These are phyloP conservation scores for Harrya chromipes DNA, from an alignment of 768 basidiomycete genomes.

Conservation along the genomic window DNA sequence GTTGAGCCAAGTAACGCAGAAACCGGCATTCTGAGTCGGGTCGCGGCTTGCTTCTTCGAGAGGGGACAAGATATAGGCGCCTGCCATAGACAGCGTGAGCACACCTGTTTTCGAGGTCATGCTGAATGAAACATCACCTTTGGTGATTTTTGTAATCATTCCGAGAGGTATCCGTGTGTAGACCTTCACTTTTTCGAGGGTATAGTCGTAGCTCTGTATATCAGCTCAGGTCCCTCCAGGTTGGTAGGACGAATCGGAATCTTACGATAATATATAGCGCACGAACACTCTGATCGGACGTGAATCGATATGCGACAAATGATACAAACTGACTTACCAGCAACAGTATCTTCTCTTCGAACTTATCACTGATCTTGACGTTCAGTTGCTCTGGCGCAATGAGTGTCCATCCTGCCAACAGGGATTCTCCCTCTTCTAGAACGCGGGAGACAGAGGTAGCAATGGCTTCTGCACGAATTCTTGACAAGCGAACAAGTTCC, in stretches of 20 bases:
- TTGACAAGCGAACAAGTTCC: slow-evolving; percentile 83
- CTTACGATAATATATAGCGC: slow-evolving; percentile 81
- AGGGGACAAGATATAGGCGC: slow-evolving; percentile 93
- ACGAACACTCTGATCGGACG: slow-evolving; percentile 27
- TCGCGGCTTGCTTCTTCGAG: slow-evolving; percentile 91
- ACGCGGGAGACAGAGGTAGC: slow-evolving; percentile 82
- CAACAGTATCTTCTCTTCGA: slow-evolving; percentile 92
- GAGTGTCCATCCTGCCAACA: slow-evolving; percentile 88
- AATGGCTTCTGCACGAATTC: slow-evolving; percentile 89
- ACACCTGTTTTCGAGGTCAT: not conserved
- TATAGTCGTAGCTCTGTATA: slow-evolving; percentile 86
- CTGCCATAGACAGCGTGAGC: slow-evolving; percentile 36
- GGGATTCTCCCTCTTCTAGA: slow-evolving; percentile 68
- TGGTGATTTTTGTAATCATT: slow-evolving; percentile 71
- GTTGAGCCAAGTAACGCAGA: slow-evolving; percentile 76
- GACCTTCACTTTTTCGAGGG: slow-evolving; percentile 84
- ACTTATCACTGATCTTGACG: slow-evolving; percentile 67
- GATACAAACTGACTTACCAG: slow-evolving; percentile 53
- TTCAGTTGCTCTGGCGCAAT: slow-evolving; percentile 81
- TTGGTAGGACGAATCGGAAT: slow-evolving; percentile 1
- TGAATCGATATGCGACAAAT: slow-evolving; percentile 2
- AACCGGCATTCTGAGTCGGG: slow-evolving; percentile 84
- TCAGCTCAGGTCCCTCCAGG: slow-evolving; percentile 3
- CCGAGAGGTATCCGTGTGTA: slow-evolving; percentile 88
- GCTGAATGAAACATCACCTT: slow-evolving; percentile 48